Percentiles rank a stretch among this genome's conserved stretches.
Conservation (phyloP, 2,329 filamentous ascomycete species). For the Graphilbum fragrans region DNA sequence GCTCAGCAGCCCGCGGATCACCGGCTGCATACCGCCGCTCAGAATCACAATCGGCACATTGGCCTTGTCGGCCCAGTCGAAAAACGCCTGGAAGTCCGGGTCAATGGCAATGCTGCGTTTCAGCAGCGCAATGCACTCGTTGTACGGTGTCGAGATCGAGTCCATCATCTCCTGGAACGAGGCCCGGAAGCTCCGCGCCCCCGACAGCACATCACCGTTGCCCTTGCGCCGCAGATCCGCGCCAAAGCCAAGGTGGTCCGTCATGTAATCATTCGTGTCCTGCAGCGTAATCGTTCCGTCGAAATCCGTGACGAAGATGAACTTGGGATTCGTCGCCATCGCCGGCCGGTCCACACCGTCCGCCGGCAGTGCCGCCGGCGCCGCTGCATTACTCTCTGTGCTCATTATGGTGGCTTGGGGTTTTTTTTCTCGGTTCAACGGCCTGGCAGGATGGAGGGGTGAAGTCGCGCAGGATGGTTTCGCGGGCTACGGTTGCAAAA, state of each 20-base stretch:
- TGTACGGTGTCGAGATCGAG: slow-evolving; percentile 67
- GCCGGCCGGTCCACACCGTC: slow-evolving; percentile 34
- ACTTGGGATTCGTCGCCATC: slow-evolving; percentile 60
- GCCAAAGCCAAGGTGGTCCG: slow-evolving; percentile 86
- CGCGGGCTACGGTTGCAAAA: no score
- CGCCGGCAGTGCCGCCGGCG: background rate
- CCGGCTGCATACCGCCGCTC: slow-evolving; percentile 82
- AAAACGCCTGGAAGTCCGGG: slow-evolving; percentile 79
- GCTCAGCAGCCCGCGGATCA: slow-evolving; percentile 74
- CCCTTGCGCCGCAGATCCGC: slow-evolving; percentile 53
- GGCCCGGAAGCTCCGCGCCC: slow-evolving; percentile 64
- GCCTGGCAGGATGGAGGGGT: no score
- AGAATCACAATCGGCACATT: slow-evolving; percentile 89
- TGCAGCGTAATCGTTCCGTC: slow-evolving; percentile 83
- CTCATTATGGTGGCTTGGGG: no score
- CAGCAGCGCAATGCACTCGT: slow-evolving; percentile 69
- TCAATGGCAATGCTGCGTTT: slow-evolving; percentile 79
- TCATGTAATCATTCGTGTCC: slow-evolving; percentile 60
- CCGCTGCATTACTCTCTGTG: background rate
- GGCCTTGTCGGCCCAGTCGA: slow-evolving; percentile 65
- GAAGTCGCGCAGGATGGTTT: no score
- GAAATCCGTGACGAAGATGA: slow-evolving; percentile 98
- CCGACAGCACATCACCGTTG: slow-evolving; percentile 66
- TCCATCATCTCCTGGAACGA: slow-evolving; percentile 89
- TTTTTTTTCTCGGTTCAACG: no score